Evolutionary conservation across 805 yeast species (phyloP).

Genomic region (Ogataea chonburiensis): DNA sequence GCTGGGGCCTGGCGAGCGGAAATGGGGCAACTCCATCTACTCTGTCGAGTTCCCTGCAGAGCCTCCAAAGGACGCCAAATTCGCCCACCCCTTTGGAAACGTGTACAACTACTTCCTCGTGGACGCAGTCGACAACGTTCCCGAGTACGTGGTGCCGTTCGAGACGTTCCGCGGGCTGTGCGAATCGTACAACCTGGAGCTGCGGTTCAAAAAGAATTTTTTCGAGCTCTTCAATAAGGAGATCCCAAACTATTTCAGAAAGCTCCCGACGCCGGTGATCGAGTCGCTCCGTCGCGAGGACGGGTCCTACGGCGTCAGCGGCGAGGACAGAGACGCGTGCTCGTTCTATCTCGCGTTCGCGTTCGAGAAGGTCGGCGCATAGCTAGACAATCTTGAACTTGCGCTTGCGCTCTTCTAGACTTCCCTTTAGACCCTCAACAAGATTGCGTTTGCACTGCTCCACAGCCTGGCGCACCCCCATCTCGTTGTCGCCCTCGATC

Average conservation of each 20-base stretch:
- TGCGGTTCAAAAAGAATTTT: constrained; percentile 73
- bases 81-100: constrained; percentile 78
- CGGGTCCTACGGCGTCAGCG: constrained; percentile 83
- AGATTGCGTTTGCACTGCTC: constrained; percentile 52
- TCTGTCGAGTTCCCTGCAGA: constrained; percentile 75
- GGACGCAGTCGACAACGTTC: constrained; percentile 96
- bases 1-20: constrained; percentile 48
- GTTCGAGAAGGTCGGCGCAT: constrained; percentile 51
- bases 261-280: constrained; percentile 53
- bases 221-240: constrained; percentile 79
- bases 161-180: constrained; percentile 82
- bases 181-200: constrained; percentile 73
- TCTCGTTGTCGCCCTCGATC: constrained; percentile 70
- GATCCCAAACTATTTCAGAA: constrained; percentile 62
- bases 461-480: constrained; percentile 58
- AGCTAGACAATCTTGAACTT: constrained; percentile 20
- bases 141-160: constrained; percentile 95
- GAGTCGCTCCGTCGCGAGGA: constrained; percentile 73
- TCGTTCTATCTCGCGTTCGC: constrained; percentile 86
- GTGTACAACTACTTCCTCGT: constrained; percentile 75
- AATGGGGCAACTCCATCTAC: constrained; percentile 86
- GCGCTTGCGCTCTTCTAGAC: constrained; percentile 21
- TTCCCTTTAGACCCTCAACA: constrained; percentile 44
- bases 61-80: constrained; percentile 74
- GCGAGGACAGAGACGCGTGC: constrained; percentile 82